Conservation (phyloP, 1,284 basidiomycete genomes). For the Limonomyces culmigenus region DNA sequence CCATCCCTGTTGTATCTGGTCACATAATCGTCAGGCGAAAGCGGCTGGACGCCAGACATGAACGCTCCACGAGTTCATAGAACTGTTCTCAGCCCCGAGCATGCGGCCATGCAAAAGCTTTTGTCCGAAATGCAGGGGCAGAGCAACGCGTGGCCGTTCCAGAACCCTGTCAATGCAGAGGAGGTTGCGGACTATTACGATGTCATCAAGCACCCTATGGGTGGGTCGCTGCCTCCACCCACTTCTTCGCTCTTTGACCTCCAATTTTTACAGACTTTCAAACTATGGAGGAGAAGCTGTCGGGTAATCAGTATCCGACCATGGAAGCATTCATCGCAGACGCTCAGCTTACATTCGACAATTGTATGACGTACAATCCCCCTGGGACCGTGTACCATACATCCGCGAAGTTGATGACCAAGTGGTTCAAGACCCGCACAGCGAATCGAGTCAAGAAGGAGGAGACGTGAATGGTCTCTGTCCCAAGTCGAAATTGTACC, state of each 20-base stretch:
- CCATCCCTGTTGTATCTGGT: neutral
- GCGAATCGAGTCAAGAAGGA: slow-evolving; percentile 15
- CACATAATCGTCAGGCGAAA: slow-evolving; percentile 78
- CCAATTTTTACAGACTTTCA: slow-evolving; percentile 46
- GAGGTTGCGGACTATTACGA: slow-evolving; percentile 90
- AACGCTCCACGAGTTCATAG: slow-evolving; percentile 51
- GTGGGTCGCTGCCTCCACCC: slow-evolving; percentile 25
- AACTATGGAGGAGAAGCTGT: slow-evolving; percentile 89
- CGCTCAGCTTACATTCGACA: slow-evolving; percentile 77
- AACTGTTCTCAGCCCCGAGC: slow-evolving; percentile 33
- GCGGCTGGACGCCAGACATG: slow-evolving; percentile 87
- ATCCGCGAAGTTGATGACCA: slow-evolving; percentile 76
- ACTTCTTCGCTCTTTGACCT: slow-evolving; percentile 4
- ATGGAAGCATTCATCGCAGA: slow-evolving; percentile 73
- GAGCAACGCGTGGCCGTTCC: slow-evolving; percentile 80
- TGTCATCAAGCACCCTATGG: slow-evolving; percentile 88
- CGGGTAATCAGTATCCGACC: slow-evolving; percentile 62
- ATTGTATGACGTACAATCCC: slow-evolving; percentile 84
- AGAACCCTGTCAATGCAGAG: slow-evolving; percentile 62
- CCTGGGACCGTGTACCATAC: slow-evolving; percentile 75
- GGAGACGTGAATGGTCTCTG: neutral
- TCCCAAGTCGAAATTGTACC: too few species aligned
- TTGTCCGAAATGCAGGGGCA: slow-evolving; percentile 74
- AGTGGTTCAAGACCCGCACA: slow-evolving; percentile 37
- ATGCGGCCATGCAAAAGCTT: slow-evolving; percentile 65